Evolutionary conservation across 1,284 basidiomycete genomes (phyloP).

Genomic region (Phellinidium pouzarii): DNA sequence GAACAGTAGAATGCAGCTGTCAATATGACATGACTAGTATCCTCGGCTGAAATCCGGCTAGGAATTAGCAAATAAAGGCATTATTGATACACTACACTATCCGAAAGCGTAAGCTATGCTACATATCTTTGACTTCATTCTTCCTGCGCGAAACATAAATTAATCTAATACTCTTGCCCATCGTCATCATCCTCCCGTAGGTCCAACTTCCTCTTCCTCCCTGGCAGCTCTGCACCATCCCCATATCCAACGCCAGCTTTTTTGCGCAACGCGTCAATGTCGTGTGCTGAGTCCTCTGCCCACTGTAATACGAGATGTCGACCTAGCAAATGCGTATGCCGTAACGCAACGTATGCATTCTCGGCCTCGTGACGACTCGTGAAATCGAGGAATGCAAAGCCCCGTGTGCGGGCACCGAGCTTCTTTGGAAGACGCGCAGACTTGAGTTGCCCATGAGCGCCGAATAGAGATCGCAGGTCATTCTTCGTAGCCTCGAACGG

Average conservation of each 20-base stretch:
- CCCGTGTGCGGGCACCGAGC: slow-evolving; percentile 78
- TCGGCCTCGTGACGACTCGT: slow-evolving; percentile 81
- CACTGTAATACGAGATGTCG: slow-evolving; percentile 92
- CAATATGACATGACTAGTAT: too few species aligned
- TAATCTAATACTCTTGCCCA: slow-evolving; percentile 26
- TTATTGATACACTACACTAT: too few species aligned
- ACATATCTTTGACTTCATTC: too few species aligned
- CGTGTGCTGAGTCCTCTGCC: slow-evolving; percentile 76
- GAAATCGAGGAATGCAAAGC: slow-evolving; percentile 96
- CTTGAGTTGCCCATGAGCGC: slow-evolving; percentile 87
- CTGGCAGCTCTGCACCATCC: slow-evolving; percentile 59
- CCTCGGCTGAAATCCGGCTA: too few species aligned
- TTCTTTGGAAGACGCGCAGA: slow-evolving; percentile 86
- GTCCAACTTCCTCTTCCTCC: slow-evolving; percentile 62
- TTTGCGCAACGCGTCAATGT: slow-evolving; percentile 68
- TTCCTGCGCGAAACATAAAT: too few species aligned
- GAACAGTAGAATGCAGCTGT: too few species aligned
- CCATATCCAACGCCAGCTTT: slow-evolving; percentile 75
- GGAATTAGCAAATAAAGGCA: too few species aligned
- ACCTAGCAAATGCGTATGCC: slow-evolving; percentile 93
- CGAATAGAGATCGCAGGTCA: slow-evolving; percentile 84
- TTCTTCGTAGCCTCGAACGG: slow-evolving; percentile 95
- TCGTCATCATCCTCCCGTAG: slow-evolving; percentile 38
- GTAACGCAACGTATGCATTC: slow-evolving; percentile 76
- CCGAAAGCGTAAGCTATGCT: too few species aligned